A percentile compares a stretch with the other conserved stretches of the same genome.
Evolutionary conservation across 371 early-diverging fungal genomes (phyloP).

Genomic region (Mortierella sp.): DNA sequence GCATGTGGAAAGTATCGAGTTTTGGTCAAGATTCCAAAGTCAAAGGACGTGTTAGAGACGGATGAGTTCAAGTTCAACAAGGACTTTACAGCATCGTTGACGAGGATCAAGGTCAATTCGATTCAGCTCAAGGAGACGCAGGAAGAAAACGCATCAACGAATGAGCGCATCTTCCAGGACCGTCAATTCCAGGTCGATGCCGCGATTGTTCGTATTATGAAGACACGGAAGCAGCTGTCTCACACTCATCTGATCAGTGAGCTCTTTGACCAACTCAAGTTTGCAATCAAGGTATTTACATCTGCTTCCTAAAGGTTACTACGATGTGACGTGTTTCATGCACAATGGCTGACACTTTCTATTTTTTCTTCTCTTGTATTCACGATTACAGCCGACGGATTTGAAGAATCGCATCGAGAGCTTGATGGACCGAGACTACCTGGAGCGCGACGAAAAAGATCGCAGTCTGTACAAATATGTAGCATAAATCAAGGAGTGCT

Average conservation of each 20-base stretch:
- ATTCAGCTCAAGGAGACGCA: constrained; percentile 82
- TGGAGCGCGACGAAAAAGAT: constrained; percentile 82
- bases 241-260: constrained; percentile 82
- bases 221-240: constrained; percentile 79
- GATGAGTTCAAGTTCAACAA: constrained; percentile 79
- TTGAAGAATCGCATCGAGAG: constrained; percentile 93
- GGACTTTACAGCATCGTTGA: constrained; percentile 73
- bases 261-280: constrained; percentile 82
- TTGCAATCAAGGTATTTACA: constrained; percentile 76
- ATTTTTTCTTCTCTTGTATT: not conserved
- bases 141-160: constrained; percentile 82
- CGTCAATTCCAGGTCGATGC: constrained; percentile 93
- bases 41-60: constrained; percentile 66
- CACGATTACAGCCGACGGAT: constrained; percentile 67
- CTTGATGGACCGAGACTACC: constrained; percentile 93
- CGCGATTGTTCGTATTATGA: constrained; percentile 96
- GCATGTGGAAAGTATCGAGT: constrained; percentile 85
- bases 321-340: not conserved
- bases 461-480: constrained; percentile 69
- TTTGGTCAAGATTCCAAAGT: constrained; percentile 74
- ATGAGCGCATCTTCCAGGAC: constrained; percentile 83
- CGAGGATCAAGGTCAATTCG: constrained; percentile 85
- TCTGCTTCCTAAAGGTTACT: not conserved
- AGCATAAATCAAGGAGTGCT: constrained; percentile 52
- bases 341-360: not conserved